Base-by-base conservation (phyloP, 257 asterid genomes). In the Solanum corneliomulleri region DNA sequence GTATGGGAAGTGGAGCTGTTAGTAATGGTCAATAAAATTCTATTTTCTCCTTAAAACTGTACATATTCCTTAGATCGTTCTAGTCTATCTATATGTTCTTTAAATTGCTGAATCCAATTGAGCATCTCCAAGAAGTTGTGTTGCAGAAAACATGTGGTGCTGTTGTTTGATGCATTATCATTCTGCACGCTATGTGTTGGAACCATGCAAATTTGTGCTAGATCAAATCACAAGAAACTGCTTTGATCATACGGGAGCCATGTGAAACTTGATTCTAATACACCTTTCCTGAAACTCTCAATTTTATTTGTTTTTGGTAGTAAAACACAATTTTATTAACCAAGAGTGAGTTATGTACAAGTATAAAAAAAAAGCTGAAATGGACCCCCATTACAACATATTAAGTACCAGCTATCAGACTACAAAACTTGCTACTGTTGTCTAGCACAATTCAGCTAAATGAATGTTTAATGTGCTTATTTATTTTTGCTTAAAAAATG, bases 21-120 rank as follows among this genome's bases (percentile, higher is more conserved):
- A 91, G 87, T 97, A 84, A 91, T 94, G 98, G 99, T 95, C 85
- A 62, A 72, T 60, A 84, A 84, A 62, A n/a, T 62, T 84, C 56
- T 44, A 71, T 52, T 31, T 86, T 86, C 66, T 29, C 64, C 49
- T 72, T 74, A 37, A 37, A 25, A 35, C 82, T 74, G 82, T 45
- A 37, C 20, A 35, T 74, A 39, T 74, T 37, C 18, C 12, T 74
- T 20, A 74, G 49, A 74, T 37, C 7, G 52, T 37, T 72, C 81
- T 37, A 20, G 31, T 15, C 16, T 78, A 25, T 78, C 84, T 15
- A 9, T 78, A 78, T 44, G 41, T 27, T 45, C 84, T 78, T 45
- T 25, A 45, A 78, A 78, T 45, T 78, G 64, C 62, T 77, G 84
- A 56, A 56, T 56, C 66, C 66, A 56, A 20, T 56, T 7, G 11